Conservation (phyloP, 2,329 filamentous ascomycete genomes). For the Lachnellula subtilissima region DNA sequence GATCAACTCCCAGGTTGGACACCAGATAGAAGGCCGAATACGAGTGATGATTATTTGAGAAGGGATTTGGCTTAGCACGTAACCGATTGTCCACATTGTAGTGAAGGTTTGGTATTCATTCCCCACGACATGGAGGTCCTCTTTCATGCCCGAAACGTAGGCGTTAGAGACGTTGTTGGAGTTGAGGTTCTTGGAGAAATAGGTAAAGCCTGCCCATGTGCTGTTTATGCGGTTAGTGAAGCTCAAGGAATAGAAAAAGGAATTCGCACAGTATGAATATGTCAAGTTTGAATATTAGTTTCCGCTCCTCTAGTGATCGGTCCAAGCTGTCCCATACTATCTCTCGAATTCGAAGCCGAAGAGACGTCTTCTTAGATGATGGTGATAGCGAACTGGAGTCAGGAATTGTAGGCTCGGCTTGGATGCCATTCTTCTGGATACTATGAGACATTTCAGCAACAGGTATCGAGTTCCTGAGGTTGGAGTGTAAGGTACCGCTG, state of each 20-base stretch:
- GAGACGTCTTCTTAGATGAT: slow-evolving; percentile 8
- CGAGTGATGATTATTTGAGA: slow-evolving; percentile 46
- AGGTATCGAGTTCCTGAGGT: neutral
- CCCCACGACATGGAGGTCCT: slow-evolving; percentile 41
- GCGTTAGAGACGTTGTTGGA: slow-evolving; percentile 31
- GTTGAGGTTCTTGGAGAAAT: slow-evolving; percentile 28
- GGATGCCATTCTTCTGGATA: slow-evolving; percentile 1
- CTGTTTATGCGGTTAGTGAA: neutral
- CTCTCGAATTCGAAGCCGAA: slow-evolving; percentile 17
- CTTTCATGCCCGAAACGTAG: slow-evolving; percentile 40
- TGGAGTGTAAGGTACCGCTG: neutral
- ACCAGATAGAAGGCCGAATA: slow-evolving; percentile 54
- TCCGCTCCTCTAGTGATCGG: slow-evolving; percentile 46
- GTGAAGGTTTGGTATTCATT: slow-evolving; percentile 40
- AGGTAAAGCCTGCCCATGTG: slow-evolving; percentile 28
- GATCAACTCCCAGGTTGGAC: slow-evolving; percentile 47
- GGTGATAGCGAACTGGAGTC: neutral
- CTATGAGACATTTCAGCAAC: slow-evolving; percentile 6
- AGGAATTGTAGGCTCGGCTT: neutral
- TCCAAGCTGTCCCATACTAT: slow-evolving; percentile 43
- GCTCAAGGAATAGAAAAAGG: slow-evolving; percentile 3
- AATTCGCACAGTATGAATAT: slow-evolving; percentile 42
- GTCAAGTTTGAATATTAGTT: slow-evolving; percentile 51
- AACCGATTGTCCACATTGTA: slow-evolving; percentile 46
- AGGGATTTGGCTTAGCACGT: slow-evolving; percentile 44